phyloP scores from a whole-genome alignment of 495 filamentous ascomycete genomes.

The Daldinia loculata region DNA sequence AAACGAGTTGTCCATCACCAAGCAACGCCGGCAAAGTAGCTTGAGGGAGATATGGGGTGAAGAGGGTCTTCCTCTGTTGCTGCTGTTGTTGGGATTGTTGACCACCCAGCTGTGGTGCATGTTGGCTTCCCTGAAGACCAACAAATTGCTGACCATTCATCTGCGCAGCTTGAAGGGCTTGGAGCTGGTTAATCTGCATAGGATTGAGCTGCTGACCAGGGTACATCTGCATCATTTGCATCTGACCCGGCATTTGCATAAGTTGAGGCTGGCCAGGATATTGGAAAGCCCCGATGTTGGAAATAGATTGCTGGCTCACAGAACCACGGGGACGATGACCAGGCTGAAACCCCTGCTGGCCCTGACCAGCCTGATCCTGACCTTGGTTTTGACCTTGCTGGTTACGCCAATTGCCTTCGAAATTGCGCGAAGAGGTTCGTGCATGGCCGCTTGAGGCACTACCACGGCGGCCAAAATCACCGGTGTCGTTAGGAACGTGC shows the following conservation, averaged over 20 bases:
- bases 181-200: conserved; percentile 88
- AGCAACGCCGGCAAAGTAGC: conserved; percentile 92
- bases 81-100: conserved; percentile 86
- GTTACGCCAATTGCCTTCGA: conserved; percentile 97
- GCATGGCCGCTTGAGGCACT: conserved; percentile 72
- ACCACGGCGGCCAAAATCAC: conserved; percentile 76
- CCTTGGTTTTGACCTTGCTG: conserved; percentile 70
- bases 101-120: conserved; percentile 71
- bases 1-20: conserved; percentile 90
- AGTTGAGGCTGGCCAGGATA: conserved; percentile 92
- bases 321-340: conserved; percentile 88
- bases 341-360: conserved; percentile 86
- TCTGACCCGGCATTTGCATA: conserved; percentile 83
- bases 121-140: conserved; percentile 77
- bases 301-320: conserved; percentile 87
- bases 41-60: conserved; percentile 97
- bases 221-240: conserved; percentile 80
- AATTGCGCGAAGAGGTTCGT: conserved; percentile 86
- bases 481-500: conserved; percentile 43
- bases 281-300: conserved; percentile 86
- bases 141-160: conserved; percentile 78
- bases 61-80: conserved; percentile 96
- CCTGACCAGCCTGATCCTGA: conserved; percentile 64
- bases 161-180: conserved; percentile 86
- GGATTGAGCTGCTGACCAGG: conserved; percentile 86